Evolutionary conservation across 2,329 filamentous ascomycete species (phyloP).

Genomic region (Mollisia scopiformis): DNA sequence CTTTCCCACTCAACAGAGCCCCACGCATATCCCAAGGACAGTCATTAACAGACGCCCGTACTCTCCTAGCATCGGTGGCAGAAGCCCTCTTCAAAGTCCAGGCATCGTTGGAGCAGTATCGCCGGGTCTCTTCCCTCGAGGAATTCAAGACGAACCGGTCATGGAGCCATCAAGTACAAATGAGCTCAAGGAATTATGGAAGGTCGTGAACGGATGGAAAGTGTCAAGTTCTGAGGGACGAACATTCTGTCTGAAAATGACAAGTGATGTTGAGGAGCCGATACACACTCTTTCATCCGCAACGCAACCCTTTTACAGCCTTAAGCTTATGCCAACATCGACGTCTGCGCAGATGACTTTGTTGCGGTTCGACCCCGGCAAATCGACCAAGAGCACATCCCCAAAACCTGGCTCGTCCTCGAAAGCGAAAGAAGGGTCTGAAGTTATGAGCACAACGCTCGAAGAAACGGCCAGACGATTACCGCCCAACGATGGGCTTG

Average conservation of each 20-base stretch:
- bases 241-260: conserved; percentile 61
- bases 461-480: conserved; percentile 57
- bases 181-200: conserved; percentile 68
- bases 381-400: conserved; percentile 38
- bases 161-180: conserved; percentile 47
- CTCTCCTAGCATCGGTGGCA: conserved; percentile 38
- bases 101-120: conserved; percentile 26
- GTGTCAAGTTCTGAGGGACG: conserved; percentile 61
- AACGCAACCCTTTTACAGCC: conserved; percentile 67
- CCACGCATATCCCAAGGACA: conserved; percentile 63
- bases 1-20: conserved; percentile 67
- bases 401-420: conserved; percentile 24
- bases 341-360: conserved; percentile 64
- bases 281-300: conserved; percentile 68
- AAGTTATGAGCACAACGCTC: conserved; percentile 60
- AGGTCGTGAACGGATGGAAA: conserved; percentile 70
- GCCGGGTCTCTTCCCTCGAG: conserved; percentile 33
- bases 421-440: conserved; percentile 34
- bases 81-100: conserved; percentile 34
- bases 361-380: conserved; percentile 62
- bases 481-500: conserved; percentile 62
- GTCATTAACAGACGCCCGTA: conserved; percentile 70
- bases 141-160: conserved; percentile 32
- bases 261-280: conserved; percentile 60
- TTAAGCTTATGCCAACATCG: conserved; percentile 66